These are phyloP conservation scores for Leishmania guyanensis DNA, from an alignment of 208 protist species.

Conservation along the genomic window DNA sequence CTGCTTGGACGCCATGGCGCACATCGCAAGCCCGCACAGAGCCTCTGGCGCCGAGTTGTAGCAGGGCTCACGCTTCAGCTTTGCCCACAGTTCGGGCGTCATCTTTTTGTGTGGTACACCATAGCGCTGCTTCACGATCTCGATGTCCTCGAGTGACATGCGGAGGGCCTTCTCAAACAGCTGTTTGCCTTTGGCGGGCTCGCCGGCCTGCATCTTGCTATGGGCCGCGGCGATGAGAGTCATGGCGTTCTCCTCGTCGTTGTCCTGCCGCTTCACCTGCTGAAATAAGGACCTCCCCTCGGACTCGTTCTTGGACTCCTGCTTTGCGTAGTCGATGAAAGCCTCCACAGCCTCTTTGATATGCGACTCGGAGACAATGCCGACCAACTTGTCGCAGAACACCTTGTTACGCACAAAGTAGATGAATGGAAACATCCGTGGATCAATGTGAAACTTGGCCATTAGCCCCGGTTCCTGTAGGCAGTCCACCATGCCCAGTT, in stretches of 20 bases:
- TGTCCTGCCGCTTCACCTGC: slow-evolving; percentile 67
- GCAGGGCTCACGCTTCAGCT: slow-evolving; percentile 72
- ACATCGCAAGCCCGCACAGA: slow-evolving; percentile 85
- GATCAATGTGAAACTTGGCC: slow-evolving; percentile 69
- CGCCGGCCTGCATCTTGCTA: slow-evolving; percentile 67
- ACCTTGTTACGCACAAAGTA: slow-evolving; percentile 81
- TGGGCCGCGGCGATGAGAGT: slow-evolving; percentile 76
- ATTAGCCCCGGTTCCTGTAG: slow-evolving; percentile 62
- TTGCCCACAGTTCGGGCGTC: slow-evolving; percentile 59
- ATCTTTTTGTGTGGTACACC: slow-evolving; percentile 77
- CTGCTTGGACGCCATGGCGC: slow-evolving; percentile 55
- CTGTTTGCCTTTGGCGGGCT: slow-evolving; percentile 69
- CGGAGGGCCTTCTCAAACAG: slow-evolving; percentile 72
- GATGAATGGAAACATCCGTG: slow-evolving; percentile 83
- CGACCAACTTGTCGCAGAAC: slow-evolving; percentile 71
- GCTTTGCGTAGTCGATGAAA: slow-evolving; percentile 78
- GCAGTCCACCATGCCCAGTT: slow-evolving; percentile 84
- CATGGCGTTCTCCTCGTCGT: slow-evolving; percentile 89
- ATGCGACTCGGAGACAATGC: slow-evolving; percentile 83
- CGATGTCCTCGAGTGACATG: slow-evolving; percentile 48
- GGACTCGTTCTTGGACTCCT: slow-evolving; percentile 64
- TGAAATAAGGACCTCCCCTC: slow-evolving; percentile 61
- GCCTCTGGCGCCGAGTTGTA: slow-evolving; percentile 85
- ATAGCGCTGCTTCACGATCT: slow-evolving; percentile 55
- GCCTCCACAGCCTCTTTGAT: slow-evolving; percentile 87